Percentiles rank a stretch among this genome's conserved stretches.
Conservation (phyloP, 1,139 yeast species). For the Kurtzmaniella natalensis region DNA sequence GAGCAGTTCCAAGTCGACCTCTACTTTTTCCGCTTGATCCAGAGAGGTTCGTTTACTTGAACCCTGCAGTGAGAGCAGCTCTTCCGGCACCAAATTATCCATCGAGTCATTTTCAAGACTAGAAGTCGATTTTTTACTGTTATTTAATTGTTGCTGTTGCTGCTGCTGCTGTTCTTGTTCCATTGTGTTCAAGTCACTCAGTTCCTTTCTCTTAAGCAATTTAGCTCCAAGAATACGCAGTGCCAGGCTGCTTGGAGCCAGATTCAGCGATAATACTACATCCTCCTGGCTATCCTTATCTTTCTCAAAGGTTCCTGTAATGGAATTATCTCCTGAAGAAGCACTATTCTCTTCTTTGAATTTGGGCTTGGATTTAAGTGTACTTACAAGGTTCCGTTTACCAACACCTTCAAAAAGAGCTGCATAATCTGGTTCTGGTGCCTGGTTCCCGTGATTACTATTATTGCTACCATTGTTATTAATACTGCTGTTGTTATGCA, state of each 20-base stretch:
- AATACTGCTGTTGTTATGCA: not conserved
- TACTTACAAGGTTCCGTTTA: conserved; percentile 29
- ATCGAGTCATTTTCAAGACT: not conserved
- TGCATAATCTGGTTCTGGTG: conserved; percentile 39
- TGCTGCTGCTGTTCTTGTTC: too few relatives aligned
- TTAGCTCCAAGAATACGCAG: conserved; percentile 7
- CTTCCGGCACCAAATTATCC: not conserved
- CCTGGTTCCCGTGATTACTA: not conserved
- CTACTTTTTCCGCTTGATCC: conserved; percentile 33
- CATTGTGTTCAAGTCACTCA: not conserved
- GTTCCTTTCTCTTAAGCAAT: not conserved
- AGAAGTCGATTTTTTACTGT: not conserved
- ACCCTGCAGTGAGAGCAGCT: not conserved
- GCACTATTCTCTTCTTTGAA: conserved; percentile 12
- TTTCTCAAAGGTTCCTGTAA: too few relatives aligned
- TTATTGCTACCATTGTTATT: not conserved
- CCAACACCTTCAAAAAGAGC: conserved; percentile 45
- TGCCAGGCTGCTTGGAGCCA: conserved; percentile 7
- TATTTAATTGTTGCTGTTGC: too few relatives aligned
- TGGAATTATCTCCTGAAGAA: not conserved
- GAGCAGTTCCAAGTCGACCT: conserved; percentile 37
- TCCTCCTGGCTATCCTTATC: conserved; percentile 1
- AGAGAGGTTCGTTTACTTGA: conserved; percentile 4
- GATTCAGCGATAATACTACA: conserved; percentile 5
- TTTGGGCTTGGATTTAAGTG: conserved; percentile 20